A percentile compares a stretch with the other conserved stretches of the same genome.
These are phyloP conservation scores for Aspergillus coremiiformis DNA, from an alignment of 495 filamentous ascomycete genomes.

Conservation along the genomic window DNA sequence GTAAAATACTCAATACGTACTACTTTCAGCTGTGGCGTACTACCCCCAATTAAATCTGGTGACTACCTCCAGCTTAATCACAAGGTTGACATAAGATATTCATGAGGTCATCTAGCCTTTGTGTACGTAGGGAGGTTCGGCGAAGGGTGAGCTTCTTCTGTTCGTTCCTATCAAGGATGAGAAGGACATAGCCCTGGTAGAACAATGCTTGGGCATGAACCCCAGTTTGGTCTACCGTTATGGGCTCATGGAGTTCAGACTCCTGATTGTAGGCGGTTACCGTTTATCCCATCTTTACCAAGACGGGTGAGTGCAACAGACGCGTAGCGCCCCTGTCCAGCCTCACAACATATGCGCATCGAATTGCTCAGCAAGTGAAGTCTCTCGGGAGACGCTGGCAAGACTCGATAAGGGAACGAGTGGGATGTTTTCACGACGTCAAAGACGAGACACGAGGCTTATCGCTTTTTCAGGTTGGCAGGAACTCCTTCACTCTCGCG, in stretches of 20 bases:
- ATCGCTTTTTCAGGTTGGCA: conserved; percentile 38
- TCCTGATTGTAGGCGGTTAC: too few species aligned
- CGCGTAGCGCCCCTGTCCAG: not conserved
- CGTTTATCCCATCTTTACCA: not conserved
- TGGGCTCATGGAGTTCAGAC: not conserved
- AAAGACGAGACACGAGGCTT: conserved; percentile 6
- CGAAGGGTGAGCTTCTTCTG: not conserved
- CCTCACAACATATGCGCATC: not conserved
- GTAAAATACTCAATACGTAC: too few species aligned
- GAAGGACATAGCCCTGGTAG: not conserved
- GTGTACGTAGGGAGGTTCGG: not conserved
- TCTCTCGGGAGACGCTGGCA: not conserved
- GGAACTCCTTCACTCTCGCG: conserved; percentile 49
- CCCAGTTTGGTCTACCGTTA: not conserved
- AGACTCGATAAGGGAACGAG: not conserved
- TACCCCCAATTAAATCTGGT: too few species aligned
- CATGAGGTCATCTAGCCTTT: not conserved
- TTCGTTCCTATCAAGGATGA: not conserved
- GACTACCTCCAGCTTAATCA: too few species aligned
- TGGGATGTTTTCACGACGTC: not conserved
- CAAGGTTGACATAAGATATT: not conserved
- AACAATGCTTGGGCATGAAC: not conserved
- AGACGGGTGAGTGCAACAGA: not conserved
- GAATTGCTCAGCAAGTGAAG: not conserved
- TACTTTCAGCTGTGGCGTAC: too few species aligned